Base-by-base conservation (phyloP, 2,329 filamentous ascomycete species). In the Dactylella cylindrospora region DNA sequence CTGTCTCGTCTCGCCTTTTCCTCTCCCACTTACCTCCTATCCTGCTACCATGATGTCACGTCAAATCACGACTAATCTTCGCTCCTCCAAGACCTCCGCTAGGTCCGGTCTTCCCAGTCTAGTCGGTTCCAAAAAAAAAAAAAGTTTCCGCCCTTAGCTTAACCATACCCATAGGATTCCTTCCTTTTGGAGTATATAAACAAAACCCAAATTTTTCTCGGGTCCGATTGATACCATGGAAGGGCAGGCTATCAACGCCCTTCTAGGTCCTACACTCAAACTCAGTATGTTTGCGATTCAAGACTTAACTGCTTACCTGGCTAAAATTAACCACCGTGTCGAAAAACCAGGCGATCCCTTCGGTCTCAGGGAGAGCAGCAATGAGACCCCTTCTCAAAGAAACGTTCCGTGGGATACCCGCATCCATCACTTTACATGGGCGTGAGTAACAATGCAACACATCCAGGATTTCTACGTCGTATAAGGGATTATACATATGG, bases 381-480 rank as follows among this genome's bases (percentile, higher is more conserved):
- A 61, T 25, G 25, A 49, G 22, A 53, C 41, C n/a, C 55, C 55
- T 12, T 53, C 55, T 2, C 55, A 61, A 31, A 41, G 47, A 22
- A 43, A 52, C 32, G 40, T 61, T 9, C 55, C 55, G 1, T 49
- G 52, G 17, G 41, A 61, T 39, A 61, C 41, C 6, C 47, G 55
- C 17, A 61, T 61, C 12, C 55, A 53, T 17, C 55, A 61, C 13
- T 61, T 61, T 25, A 61, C 55, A 6, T 61, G 55, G 55, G 55
- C 55, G 55, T 61, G 53, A 31, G 33, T 19, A 19, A 10, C 26
- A 26, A 29, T n/a, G 12, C 23, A 12, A 5, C 13, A 19, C 26
- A 20, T 9, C 39, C 7, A 5, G 19, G 5, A 8, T 5, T 20
- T 44, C 13, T 12, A 9, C 3, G 3, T 28, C 10, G 15, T 17